A percentile compares a stretch with the other conserved stretches of the same genome.
Conservation (phyloP, 2,329 filamentous ascomycete species). For the Paracoccidioides brasiliensis region DNA sequence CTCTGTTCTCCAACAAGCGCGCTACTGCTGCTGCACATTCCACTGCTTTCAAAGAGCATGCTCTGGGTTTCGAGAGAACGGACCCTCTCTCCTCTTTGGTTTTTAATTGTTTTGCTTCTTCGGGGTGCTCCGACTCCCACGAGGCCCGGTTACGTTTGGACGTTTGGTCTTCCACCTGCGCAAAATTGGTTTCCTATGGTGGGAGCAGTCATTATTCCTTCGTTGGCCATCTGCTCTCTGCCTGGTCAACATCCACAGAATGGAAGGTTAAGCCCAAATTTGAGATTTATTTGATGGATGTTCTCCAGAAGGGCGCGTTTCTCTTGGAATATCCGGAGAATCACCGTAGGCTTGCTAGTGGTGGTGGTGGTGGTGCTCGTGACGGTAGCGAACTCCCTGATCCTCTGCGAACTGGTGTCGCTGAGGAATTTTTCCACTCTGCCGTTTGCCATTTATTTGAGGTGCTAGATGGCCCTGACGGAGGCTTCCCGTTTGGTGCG, state of each 20-base stretch:
- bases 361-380: slow-evolving; percentile 12
- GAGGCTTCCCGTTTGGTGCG: slow-evolving; percentile 74
- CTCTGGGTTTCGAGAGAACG: slow-evolving; percentile 78
- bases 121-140: slow-evolving; percentile 63
- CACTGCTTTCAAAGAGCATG: slow-evolving; percentile 61
- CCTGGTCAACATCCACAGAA: slow-evolving; percentile 73
- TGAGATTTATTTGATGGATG: slow-evolving; percentile 90
- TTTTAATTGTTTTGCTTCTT: slow-evolving; percentile 81
- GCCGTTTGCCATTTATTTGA: slow-evolving; percentile 73
- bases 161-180: slow-evolving; percentile 79
- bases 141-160: slow-evolving; percentile 70
- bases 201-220: slow-evolving; percentile 68
- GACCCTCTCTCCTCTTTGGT: slow-evolving; percentile 75
- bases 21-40: slow-evolving; percentile 29
- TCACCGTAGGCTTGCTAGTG: slow-evolving; percentile 49
- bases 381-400: slow-evolving; percentile 52
- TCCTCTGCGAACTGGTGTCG: slow-evolving; percentile 65
- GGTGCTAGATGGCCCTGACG: slow-evolving; percentile 73
- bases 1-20: slow-evolving; percentile 35
- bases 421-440: slow-evolving; percentile 77
- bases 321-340: slow-evolving; percentile 75
- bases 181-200: slow-evolving; percentile 64
- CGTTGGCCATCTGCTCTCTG: slow-evolving; percentile 70
- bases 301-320: slow-evolving; percentile 84
- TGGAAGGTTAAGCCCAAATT: slow-evolving; percentile 84